Evolutionary conservation across 176 grass and related monocot species (phyloP), one percentile per base, ranked within the genome.

Genomic region (Musa schizocarpa): DNA sequence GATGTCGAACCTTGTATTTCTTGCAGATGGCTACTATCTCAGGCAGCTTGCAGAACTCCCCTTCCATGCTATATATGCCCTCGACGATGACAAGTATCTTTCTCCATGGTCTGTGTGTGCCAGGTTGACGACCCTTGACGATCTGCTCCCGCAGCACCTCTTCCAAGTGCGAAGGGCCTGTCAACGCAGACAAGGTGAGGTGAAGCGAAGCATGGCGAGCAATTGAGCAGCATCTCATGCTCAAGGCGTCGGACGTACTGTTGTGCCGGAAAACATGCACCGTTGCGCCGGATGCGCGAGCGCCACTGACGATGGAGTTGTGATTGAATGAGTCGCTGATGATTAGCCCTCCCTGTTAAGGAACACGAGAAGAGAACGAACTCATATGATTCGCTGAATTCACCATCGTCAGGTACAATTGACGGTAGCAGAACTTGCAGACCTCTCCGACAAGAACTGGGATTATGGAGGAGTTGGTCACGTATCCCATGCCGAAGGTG

Each of bases 271-370:
- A 72, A 12, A 72, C 50, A 12, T 23, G 50, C 1, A 72, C 50
- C 23, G 50, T 72, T 22, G 69, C 50, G 22, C 69, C 69, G 0
- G 69, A 72, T 8, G 17, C 69, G 52, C 69, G 50, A 72, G 69
- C 20, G 53, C 69, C 69, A 72, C 7, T 53, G 69, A 52, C 69
- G 23, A 72, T 72, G 9, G 69, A 72, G 19, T 72, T 72, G 13
- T 53, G 69, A n/a, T 72, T 72, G 50, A 72, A 72, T 13, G 69
- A 72, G 20, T 72, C 69, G 53, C 69, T 72, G 22, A 72, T 24
- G 11, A 72, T 72, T 19, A 72, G n/a, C 19, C 69, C 69, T 23
- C 69, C 69, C 69, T 72, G n/a, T 21, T 51, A 10, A 20, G 2
- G n/a, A n/a, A 19, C 13, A 71, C 4, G 25, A 10, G 2, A 23